Evolutionary conservation across 2,329 filamentous ascomycete species (phyloP), one percentile per base, ranked within the genome.

Genomic region (Diaporthe nobilis): DNA sequence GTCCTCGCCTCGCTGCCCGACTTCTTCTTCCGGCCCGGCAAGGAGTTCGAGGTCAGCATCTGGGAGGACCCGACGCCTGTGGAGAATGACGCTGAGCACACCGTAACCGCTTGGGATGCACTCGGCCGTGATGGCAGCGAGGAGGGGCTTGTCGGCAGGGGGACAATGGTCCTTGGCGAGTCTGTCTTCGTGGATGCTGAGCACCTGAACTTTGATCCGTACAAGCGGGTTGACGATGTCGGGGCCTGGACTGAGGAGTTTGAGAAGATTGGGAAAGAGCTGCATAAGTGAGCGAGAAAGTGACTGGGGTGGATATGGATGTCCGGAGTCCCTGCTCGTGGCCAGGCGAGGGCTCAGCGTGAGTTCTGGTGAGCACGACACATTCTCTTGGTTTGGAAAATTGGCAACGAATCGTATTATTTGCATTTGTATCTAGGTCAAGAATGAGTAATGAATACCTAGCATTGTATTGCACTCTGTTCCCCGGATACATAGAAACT

Each of bases 1-100:
- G 47, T 55, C 53, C 78, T 77, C 2, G 61, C 72, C 1, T 53
- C 42, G 1, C 74, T 78, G 1, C 79, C 77, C 0, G 68, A 71
- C 5, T 84, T 85, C 79, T 84, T 84, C 79, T 85, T 85, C 78
- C 78, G 78, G 0, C 78, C 78, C 0, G 81, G 81, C 0, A 78
- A 78, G 12, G 75, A 75, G 22, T 83, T 84, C 75, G 71, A 79
- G 17, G 79, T 82, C 28, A 79, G 79, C 1, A 78, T 84, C 3
- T 83, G 80, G 79, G 76, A 80, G 47, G 83, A 85, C 34, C 72
- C 75, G 2, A 68, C 51, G 0, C 17, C 72, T 22, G 20, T 28
- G 22, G 22, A n/a, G 9, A 25, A 34, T 12, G 34, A 68, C 20
- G 53, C 61, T 3, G 72, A 58, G 12, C 12, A 51, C 6, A 68